Evolutionary conservation across 768 basidiomycete genomes (phyloP).

Genomic region (Macrocybe gigantea): DNA sequence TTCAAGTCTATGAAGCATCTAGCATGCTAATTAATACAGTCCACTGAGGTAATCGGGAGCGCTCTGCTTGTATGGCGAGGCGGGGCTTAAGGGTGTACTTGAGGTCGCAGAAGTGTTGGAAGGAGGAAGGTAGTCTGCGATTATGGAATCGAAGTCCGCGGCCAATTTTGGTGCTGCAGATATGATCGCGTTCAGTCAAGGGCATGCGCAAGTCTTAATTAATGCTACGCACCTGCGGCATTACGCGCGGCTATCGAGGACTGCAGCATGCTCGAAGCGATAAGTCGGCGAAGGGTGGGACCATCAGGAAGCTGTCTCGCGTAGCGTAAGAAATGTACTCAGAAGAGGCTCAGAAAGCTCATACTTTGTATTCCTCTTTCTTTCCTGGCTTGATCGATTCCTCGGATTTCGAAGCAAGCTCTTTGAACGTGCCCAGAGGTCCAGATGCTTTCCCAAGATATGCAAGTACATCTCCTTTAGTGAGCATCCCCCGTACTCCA

Average conservation of each 20-base stretch:
- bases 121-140: constrained; percentile 65
- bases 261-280: constrained; percentile 56
- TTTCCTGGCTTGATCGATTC: constrained; percentile 27
- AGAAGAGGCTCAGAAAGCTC: not conserved
- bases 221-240: constrained; percentile 31
- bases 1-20: too few relatives aligned
- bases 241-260: constrained; percentile 45
- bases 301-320: constrained; percentile 51
- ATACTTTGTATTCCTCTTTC: constrained; percentile 24
- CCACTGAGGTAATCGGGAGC: constrained; percentile 36
- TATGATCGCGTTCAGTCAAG: constrained; percentile 7
- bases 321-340: not conserved
- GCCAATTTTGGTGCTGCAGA: constrained; percentile 32
- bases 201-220: not conserved
- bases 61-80: constrained; percentile 15
- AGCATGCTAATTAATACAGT: constrained; percentile 22
- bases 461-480: constrained; percentile 91
- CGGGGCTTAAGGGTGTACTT: constrained; percentile 7
- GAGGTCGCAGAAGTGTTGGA: constrained; percentile 12
- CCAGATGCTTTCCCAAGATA: constrained; percentile 79
- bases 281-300: constrained; percentile 54
- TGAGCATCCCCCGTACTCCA: constrained; percentile 88
- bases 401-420: constrained; percentile 24
- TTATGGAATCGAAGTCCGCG: constrained; percentile 64
- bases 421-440: constrained; percentile 72